Conservation (phyloP, 331 rosid species). For the Rosa hybrid region DNA sequence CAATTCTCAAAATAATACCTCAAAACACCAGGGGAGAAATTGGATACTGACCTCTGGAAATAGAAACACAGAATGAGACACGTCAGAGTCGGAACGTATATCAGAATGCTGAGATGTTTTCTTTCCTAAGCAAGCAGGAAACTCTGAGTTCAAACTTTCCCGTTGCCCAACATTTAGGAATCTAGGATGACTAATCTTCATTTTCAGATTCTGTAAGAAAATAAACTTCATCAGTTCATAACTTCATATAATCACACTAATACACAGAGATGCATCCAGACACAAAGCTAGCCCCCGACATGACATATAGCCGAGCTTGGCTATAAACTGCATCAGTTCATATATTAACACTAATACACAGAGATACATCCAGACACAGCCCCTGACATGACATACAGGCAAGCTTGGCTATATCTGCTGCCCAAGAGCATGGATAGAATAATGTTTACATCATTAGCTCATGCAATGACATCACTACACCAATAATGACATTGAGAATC, state of each 20-base stretch:
- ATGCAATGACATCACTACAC: not conserved
- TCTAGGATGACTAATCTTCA: constrained; percentile 90
- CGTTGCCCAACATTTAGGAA: constrained; percentile 68
- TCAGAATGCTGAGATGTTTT: constrained; percentile 37
- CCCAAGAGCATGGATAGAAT: constrained; percentile 1
- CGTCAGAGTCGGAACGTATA: constrained; percentile 30
- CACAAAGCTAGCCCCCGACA: constrained; percentile 26
- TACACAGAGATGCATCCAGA: constrained; percentile 17
- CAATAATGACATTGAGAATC: not conserved
- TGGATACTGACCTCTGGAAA: constrained; percentile 82
- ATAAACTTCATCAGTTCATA: constrained; percentile 15
- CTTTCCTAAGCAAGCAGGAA: constrained; percentile 80
- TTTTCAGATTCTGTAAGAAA: constrained; percentile 78
- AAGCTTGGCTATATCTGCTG: constrained; percentile 14
- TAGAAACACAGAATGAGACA: constrained; percentile 56
- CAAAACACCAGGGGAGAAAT: constrained; percentile 10
- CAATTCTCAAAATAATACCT: constrained; percentile 17
- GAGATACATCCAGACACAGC: constrained; percentile 20
- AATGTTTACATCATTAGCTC: not conserved
- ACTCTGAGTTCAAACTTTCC: constrained; percentile 53
- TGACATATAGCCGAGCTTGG: constrained; percentile 1
- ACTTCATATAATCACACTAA: not conserved
- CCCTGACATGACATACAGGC: constrained; percentile 20
- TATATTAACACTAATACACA: constrained; percentile 1
- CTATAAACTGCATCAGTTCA: constrained; percentile 4